Percentiles rank a stretch among this genome's conserved stretches.
Evolutionary conservation across 768 basidiomycete genomes (phyloP).

Genomic region (Paxillus ammoniavirescens): DNA sequence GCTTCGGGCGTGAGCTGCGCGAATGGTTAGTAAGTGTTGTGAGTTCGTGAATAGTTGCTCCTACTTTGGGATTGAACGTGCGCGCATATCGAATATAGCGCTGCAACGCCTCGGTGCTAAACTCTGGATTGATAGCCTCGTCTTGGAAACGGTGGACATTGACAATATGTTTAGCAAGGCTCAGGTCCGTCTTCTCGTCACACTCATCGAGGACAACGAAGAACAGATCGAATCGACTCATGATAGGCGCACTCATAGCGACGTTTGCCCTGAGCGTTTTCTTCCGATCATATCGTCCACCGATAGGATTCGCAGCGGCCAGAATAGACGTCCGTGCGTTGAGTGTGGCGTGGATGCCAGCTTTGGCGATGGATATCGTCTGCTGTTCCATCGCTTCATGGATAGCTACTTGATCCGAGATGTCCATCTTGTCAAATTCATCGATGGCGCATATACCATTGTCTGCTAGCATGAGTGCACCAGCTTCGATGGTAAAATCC

Average conservation of each 20-base stretch:
- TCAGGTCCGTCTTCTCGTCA: constrained; percentile 86
- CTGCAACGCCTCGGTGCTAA: constrained; percentile 94
- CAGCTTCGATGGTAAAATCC: constrained; percentile 99
- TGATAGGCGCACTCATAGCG: constrained; percentile 97
- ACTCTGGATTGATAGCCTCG: constrained; percentile 93
- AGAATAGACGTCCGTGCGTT: constrained; percentile 98
- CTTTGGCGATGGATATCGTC: constrained; percentile 98
- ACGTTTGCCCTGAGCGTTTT: constrained; percentile 89
- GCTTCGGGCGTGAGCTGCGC: constrained; percentile 87
- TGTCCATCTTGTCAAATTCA: constrained; percentile 99
- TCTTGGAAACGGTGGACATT: constrained; percentile 96
- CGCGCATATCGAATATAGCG: constrained; percentile 96
- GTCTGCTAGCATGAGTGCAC: constrained; percentile 98
- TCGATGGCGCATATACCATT: constrained; percentile 99
- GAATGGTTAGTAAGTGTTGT: constrained; percentile 4
- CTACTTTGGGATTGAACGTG: constrained; percentile 95
- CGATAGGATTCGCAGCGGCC: constrained; percentile 97
- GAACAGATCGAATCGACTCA: constrained; percentile 98
- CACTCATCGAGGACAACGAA: constrained; percentile 98
- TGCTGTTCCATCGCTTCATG: constrained; percentile 99
- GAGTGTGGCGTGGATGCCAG: constrained; percentile 96
- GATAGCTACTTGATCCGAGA: constrained; percentile 97
- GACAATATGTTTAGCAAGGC: constrained; percentile 95
- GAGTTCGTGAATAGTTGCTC: background rate
- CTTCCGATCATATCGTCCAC: constrained; percentile 95